Base-by-base conservation (phyloP, 371 early-diverging fungal species). In the Lichtheimia corymbifera region DNA sequence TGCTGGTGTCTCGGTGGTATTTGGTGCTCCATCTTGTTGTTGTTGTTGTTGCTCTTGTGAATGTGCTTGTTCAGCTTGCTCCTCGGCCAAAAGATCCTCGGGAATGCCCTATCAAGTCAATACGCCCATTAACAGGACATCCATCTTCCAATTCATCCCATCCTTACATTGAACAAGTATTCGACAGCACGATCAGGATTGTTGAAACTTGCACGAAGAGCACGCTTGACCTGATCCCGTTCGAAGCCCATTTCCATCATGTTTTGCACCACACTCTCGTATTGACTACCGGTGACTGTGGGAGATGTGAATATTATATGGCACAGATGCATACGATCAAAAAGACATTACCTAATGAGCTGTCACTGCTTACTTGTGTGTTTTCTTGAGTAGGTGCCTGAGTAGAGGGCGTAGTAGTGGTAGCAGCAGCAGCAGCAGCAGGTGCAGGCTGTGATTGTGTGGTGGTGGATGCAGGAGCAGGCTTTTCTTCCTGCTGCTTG, bases 131-230 rank as follows among this genome's bases (percentile, higher is more conserved):
- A 35, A 9, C 0, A 35, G 4, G 11, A 9, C 9, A 11, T 35
- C 35, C 35, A 11, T 35, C 11, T 35, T 24, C 5, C 5, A 25
- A 1, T 18, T 52, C 5, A n/a, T 18, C 28, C n/a, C 5, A 18
- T 24, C 6, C 51, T 57, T 79, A 92, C 97, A 56, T 80, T 95
- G 72, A 96, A 87, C 59, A 98, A 78, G 71, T 97, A 98, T 74
- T 98, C 98, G 6, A 93, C 96, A 28, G 98, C 98, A 60, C 98
- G 84, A 68, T 96, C 96, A 4, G 98, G 96, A 71, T 98, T 97
- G 76, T 97, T 97, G 74, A 90, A 97, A 66, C 94, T 94, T 15
- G 97, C 97, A 41, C 96, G 87, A 90, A 98, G 93, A 27, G 97
- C 97, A 58, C 79, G 74, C 51, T 87, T 85, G 63, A 94, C 92